A percentile compares a stretch with the other conserved stretches of the same genome.
phyloP scores from a whole-genome alignment of 495 filamentous ascomycete genomes.

The Penicillium angulare region DNA sequence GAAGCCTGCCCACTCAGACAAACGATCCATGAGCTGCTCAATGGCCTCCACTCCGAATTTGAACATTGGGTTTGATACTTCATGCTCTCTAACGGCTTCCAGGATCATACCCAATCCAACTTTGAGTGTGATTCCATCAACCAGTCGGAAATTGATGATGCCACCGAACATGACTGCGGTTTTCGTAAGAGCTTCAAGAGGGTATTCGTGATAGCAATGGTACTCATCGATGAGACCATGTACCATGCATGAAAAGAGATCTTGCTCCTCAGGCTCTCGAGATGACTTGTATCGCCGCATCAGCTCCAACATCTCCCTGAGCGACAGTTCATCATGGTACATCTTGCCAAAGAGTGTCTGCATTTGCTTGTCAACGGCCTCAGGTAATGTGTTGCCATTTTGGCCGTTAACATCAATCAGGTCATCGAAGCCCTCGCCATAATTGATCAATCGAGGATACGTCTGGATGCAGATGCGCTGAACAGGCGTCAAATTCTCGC shows the following conservation, averaged over 20 bases:
- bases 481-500: conserved; percentile 58
- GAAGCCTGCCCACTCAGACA: conserved; percentile 91
- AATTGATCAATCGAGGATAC: conserved; percentile 95
- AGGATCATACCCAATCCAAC: conserved; percentile 94
- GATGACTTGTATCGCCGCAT: conserved; percentile 85
- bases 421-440: conserved; percentile 86
- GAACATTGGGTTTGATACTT: conserved; percentile 84
- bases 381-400: conserved; percentile 72
- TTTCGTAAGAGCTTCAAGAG: conserved; percentile 86
- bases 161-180: conserved; percentile 96
- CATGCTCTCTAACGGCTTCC: conserved; percentile 83
- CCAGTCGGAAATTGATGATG: conserved; percentile 88
- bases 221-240: conserved; percentile 98
- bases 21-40: conserved; percentile 74
- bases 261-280: conserved; percentile 76
- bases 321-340: conserved; percentile 83
- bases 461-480: conserved; percentile 87
- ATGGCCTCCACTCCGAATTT: conserved; percentile 98
- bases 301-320: conserved; percentile 74
- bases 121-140: conserved; percentile 84
- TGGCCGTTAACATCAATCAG: conserved; percentile 83
- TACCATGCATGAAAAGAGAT: conserved; percentile 97
- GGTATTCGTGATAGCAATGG: conserved; percentile 90
- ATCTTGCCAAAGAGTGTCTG: conserved; percentile 95
- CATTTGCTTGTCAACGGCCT: conserved; percentile 84